phyloP scores from a whole-genome alignment of 305 asterid species.

The Andrographis paniculata region DNA sequence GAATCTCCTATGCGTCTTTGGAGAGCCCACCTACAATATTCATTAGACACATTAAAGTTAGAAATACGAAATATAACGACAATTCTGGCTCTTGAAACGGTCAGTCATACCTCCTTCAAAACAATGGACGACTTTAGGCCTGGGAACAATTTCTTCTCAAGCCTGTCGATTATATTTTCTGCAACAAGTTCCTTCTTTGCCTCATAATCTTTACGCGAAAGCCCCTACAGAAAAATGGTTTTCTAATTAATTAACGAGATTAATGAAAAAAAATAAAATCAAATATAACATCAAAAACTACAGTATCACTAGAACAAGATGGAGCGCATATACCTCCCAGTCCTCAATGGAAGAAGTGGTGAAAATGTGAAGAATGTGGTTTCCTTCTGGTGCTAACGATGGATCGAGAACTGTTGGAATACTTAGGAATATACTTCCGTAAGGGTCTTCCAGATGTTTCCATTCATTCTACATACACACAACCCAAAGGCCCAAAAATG shows the following conservation, averaged over 20 bases:
- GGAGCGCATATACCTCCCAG: conserved; percentile 63
- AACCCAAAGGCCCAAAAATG: conserved; percentile 11
- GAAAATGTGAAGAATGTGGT: conserved; percentile 92
- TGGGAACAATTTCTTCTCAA: conserved; percentile 79
- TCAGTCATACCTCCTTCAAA: conserved; percentile 63
- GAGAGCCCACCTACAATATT: conserved; percentile 83
- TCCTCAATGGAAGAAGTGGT: conserved; percentile 85
- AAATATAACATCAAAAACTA: conserved; percentile 2
- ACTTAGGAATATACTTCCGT: conserved; percentile 96
- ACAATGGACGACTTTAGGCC: conserved; percentile 74
- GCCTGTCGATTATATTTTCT: conserved; percentile 64
- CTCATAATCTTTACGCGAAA: conserved; percentile 63
- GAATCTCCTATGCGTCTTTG: conserved; percentile 91
- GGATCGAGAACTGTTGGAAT: conserved; percentile 91
- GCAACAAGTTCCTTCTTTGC: conserved; percentile 86
- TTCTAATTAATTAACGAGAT: conserved; percentile 9
- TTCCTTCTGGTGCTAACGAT: conserved; percentile 91
- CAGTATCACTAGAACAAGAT: conserved; percentile 11
- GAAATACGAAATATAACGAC: conserved; percentile 7
- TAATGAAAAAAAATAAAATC: conserved; percentile 2
- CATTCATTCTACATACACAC: conserved; percentile 59
- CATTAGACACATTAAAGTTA: not conserved
- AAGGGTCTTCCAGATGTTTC: conserved; percentile 59
- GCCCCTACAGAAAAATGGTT: conserved; percentile 46
- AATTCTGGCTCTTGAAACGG: conserved; percentile 7